Evolutionary conservation across 192 early-diverging fungal species (phyloP), one percentile per base, ranked within the genome.

Genomic region (Backusella mclennaniae): DNA sequence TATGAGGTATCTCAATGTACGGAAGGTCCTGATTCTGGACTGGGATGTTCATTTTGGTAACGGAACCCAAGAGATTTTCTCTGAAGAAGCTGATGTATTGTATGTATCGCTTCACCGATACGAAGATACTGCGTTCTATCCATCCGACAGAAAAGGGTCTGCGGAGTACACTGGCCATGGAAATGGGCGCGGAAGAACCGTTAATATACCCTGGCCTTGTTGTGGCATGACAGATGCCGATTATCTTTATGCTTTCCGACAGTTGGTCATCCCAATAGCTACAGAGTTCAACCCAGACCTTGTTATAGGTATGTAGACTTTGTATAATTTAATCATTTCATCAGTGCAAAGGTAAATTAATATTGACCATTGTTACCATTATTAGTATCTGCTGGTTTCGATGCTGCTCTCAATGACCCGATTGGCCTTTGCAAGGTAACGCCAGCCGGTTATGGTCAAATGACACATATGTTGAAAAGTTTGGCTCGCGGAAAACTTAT

Each of bases 21-120:
- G 86, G 39, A 84, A 86, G 66, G 86, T 98, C 9, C 78, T 98
- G 80, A 92, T 98, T 29, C 76, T 98, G 15, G 97, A 98, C 76
- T 98, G 97, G 88, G 96, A 98, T 77, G 85, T 97, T 21, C 96
- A 98, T 80, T 96, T 97, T 76, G 96, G 96, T 91, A 98, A 98
- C 78, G 97, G 97, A 3, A 97, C 93, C 36, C 96, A 98, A 67
- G 87, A 92, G 5, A 84, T 86, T 1, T 98, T 98, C 72, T 90
- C 90, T 79, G 73, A 87, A 2, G 92, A 97, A 72, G 87, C 90
- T 6, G 84, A 90, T 75, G 94, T 97, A 1, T 84, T 97, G 14
- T 96, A 95, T 73, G 86, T 94, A 52, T 96, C 94, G 42, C 76
- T 98, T n/a, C 96, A 97, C 83, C 88, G 96, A 1, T 92, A 92